Base-by-base conservation (phyloP, 495 filamentous ascomycete species). In the Aspergillus cristatus region DNA sequence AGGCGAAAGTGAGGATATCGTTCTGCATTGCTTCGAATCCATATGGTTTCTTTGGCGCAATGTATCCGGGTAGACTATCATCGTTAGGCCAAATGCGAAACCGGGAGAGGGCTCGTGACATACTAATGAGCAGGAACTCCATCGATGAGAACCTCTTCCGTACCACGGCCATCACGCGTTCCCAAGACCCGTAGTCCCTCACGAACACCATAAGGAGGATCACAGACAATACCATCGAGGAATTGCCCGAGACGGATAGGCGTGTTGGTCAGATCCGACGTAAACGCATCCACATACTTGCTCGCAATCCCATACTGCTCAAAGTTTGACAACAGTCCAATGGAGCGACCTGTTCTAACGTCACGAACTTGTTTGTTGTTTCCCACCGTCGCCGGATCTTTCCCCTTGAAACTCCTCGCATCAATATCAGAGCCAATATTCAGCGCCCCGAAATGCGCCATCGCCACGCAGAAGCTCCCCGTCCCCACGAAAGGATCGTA, bases 401-500 rank as follows among this genome's bases (percentile, higher is more conserved):
- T 80, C 0, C 91, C 91, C 22, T 86, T 67, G 35, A 97, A 82
- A 45, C 78, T 84, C 13, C 91, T 71, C 13, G 84, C 84, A 57
- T 99, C 93, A 26, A 99, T 95, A 63, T 99, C 91, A 41, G 82
- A 86, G 10, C 91, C 91, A 35, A 83, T 70, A 3, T 76, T 76
- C 28, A 79, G 40, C 0, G 87, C 86, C 0, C 91, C 91, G 49
- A 94, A 97, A 60, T 96, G 83, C 7, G 88, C 81, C 41, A 80
- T 85, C 2, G 88, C 81, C 18, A 97, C 71, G 2, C 82, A 76
- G 48, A 99, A 95, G 36, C 85, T 85, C 2, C 90, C 91, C 3
- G 91, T 96, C 3, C 91, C 91, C 15, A 89, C 86, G 49, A 99
- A 97, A 0, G 91, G 91, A 54, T 99, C 91, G 44, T 84, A 97